Percentiles rank a stretch among this genome's conserved stretches.
Conservation (phyloP, 2,329 filamentous ascomycete genomes). For the Gliomastix tumulicola region DNA sequence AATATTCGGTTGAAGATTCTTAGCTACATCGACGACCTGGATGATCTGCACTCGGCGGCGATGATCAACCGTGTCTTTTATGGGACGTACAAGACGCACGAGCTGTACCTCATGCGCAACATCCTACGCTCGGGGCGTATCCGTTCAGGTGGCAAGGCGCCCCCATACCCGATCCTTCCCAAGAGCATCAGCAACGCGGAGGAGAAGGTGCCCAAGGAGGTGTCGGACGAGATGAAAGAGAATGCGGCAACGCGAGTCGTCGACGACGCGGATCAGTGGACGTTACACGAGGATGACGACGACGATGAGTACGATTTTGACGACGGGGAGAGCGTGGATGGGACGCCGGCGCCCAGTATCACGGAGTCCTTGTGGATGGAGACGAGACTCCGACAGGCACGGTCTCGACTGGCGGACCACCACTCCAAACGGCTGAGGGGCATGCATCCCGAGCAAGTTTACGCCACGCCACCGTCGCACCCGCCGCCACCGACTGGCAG, state of each 20-base stretch:
- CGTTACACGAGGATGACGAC: slow-evolving; percentile 15
- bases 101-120: slow-evolving; percentile 28
- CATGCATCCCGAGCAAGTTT: background rate
- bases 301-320: slow-evolving; percentile 6
- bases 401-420: slow-evolving; percentile 7
- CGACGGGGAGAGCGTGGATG: slow-evolving; percentile 8
- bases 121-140: slow-evolving; percentile 20
- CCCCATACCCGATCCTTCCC: slow-evolving; percentile 11
- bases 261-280: slow-evolving; percentile 18
- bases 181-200: slow-evolving; percentile 17
- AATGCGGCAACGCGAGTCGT: slow-evolving; percentile 6
- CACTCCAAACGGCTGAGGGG: background rate
- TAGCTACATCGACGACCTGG: slow-evolving; percentile 25
- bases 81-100: slow-evolving; percentile 35
- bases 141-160: slow-evolving; percentile 6
- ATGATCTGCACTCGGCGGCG: slow-evolving; percentile 34
- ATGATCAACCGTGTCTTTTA: slow-evolving; percentile 35
- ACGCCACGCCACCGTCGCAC: slow-evolving; percentile 2
- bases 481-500: slow-evolving; percentile 1
- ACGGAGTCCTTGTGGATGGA: slow-evolving; percentile 3
- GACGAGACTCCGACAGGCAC: background rate
- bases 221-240: slow-evolving; percentile 20
- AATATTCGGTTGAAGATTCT: slow-evolving; percentile 31
- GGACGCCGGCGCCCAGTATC: slow-evolving; percentile 8
- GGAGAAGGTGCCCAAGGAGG: slow-evolving; percentile 22